Percentiles rank a stretch among this genome's conserved stretches.
phyloP scores from a whole-genome alignment of 257 asterid genomes.

The Solanum etuberosum region DNA sequence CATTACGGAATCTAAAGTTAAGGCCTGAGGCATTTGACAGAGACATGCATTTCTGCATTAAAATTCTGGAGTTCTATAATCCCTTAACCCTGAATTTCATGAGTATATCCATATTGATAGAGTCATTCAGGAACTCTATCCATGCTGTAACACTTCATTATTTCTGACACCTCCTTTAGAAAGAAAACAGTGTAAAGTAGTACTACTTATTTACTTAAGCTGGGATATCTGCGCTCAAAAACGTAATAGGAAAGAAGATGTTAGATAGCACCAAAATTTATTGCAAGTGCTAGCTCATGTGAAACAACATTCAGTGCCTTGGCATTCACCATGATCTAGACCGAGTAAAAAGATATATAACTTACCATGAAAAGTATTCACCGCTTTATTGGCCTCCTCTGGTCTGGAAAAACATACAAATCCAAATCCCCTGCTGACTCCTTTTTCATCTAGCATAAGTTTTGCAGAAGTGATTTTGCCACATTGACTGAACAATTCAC shows the following conservation, averaged over 20 bases:
- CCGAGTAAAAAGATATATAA: neutral
- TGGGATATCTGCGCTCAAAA: neutral
- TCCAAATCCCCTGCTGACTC: slow-evolving; percentile 77
- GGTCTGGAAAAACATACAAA: slow-evolving; percentile 81
- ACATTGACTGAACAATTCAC: slow-evolving; percentile 51
- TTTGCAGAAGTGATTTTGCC: slow-evolving; percentile 70
- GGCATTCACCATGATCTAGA: neutral
- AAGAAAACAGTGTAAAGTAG: neutral
- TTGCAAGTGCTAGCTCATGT: neutral
- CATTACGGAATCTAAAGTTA: neutral
- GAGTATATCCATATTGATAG: neutral
- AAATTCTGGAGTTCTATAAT: neutral
- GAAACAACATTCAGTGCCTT: neutral
- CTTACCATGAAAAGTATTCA: slow-evolving; percentile 49
- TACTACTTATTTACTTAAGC: neutral
- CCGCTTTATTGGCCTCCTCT: slow-evolving; percentile 66
- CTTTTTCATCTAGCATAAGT: slow-evolving; percentile 76
- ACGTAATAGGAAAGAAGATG: neutral
- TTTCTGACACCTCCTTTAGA: neutral
- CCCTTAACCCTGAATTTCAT: neutral
- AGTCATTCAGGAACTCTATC: neutral
- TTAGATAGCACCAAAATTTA: neutral
- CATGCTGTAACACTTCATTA: neutral
- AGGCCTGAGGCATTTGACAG: neutral
- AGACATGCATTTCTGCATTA: neutral